Percentiles rank a stretch among this genome's conserved stretches.
Evolutionary conservation across 768 basidiomycete genomes (phyloP).

Genomic region (Agrocybe praecox): DNA sequence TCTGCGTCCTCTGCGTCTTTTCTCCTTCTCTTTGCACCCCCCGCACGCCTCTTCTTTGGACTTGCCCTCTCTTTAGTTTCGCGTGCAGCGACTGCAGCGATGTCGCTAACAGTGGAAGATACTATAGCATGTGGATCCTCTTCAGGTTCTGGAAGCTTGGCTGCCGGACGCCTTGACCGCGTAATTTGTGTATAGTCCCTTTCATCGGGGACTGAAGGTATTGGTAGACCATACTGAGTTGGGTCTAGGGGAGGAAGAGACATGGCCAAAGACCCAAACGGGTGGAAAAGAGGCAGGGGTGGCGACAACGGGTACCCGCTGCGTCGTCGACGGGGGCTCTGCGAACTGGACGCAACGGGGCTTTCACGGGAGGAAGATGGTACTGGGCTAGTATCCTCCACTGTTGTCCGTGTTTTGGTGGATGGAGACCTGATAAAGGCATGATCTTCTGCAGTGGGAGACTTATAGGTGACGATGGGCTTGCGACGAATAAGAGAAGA

Average conservation of each 20-base stretch:
- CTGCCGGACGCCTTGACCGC: constrained; percentile 48
- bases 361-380: constrained; percentile 3
- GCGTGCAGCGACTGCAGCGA: constrained; percentile 35
- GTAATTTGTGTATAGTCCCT: constrained; percentile 18
- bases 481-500: constrained; percentile 49
- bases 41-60: constrained; percentile 52
- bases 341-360: neutral
- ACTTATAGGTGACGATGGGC: constrained; percentile 59
- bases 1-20: constrained; percentile 65
- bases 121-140: constrained; percentile 27
- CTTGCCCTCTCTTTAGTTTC: constrained; percentile 46
- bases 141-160: constrained; percentile 53
- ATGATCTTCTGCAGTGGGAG: constrained; percentile 44
- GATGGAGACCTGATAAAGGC: constrained; percentile 16
- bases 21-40: constrained; percentile 56
- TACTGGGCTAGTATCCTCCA: constrained; percentile 5
- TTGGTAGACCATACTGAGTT: constrained; percentile 54
- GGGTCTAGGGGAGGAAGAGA: constrained; percentile 70
- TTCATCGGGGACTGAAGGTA: constrained; percentile 47
- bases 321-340: neutral
- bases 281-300: constrained; percentile 69
- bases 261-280: constrained; percentile 60
- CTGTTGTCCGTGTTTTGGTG: constrained; percentile 6
- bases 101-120: constrained; percentile 25
- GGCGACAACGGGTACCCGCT: constrained; percentile 23